Conservation (phyloP, 306 rosid genomes). For the Dryas drummondii region DNA sequence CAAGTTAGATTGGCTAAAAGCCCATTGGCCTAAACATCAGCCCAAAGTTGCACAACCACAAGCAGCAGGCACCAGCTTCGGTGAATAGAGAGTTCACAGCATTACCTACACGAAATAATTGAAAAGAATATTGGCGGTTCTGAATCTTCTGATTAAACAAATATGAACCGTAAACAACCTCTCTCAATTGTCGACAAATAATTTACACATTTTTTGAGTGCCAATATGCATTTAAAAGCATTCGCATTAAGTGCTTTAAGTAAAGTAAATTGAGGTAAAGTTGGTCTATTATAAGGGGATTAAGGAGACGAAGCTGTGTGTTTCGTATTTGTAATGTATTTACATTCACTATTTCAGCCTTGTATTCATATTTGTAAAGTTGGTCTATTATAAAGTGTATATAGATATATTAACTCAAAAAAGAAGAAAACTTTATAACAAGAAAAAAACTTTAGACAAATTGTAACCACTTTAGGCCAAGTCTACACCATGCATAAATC, state of each 20-base stretch:
- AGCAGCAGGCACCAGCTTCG: background rate
- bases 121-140: background rate
- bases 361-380: no score
- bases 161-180: background rate
- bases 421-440: no score
- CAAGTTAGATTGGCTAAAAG: background rate
- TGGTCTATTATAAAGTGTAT: no score
- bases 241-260: background rate
- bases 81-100: background rate
- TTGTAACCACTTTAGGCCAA: no score
- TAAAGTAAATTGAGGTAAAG: no score
- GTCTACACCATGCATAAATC: no score
- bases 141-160: background rate
- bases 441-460: no score
- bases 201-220: background rate
- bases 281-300: no score
- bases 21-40: background rate
- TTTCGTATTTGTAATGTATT: no score
- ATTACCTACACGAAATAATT: background rate
- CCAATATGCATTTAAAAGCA: background rate
- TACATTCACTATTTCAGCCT: no score
- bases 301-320: no score
- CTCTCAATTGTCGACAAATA: background rate
- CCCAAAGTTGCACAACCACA: background rate
- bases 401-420: no score